These are phyloP conservation scores for Wallemia ichthyophaga DNA, from an alignment of 1,284 basidiomycete species.

Conservation along the genomic window DNA sequence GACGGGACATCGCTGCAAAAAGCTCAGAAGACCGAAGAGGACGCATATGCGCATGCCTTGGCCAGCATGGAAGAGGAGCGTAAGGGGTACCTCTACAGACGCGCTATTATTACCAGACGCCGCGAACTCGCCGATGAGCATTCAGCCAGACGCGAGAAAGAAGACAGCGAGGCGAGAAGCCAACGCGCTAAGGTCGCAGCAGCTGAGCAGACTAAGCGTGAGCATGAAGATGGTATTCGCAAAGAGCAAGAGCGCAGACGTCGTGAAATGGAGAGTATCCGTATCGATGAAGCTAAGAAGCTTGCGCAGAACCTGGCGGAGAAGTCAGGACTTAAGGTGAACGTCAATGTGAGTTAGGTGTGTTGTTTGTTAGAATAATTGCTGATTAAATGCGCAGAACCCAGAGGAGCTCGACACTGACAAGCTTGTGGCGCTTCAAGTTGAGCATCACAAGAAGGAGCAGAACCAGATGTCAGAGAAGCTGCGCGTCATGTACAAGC, in stretches of 20 bases:
- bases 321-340: constrained; percentile 57
- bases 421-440: constrained; percentile 65
- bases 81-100: constrained; percentile 38
- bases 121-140: constrained; percentile 69
- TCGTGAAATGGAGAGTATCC: constrained; percentile 53
- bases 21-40: constrained; percentile 11
- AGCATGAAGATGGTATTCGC: constrained; percentile 35
- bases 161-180: constrained; percentile 50
- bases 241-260: constrained; percentile 48
- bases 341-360: constrained; percentile 31
- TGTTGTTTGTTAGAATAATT: background rate
- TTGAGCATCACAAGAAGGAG: constrained; percentile 86
- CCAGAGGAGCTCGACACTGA: constrained; percentile 62
- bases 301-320: constrained; percentile 61
- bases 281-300: constrained; percentile 61
- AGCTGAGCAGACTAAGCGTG: constrained; percentile 35
- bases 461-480: constrained; percentile 65
- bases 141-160: constrained; percentile 58
- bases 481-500: constrained; percentile 56
- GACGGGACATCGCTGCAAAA: constrained; percentile 16
- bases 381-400: constrained; percentile 25
- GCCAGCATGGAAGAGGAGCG: constrained; percentile 29
- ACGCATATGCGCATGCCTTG: constrained; percentile 17
- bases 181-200: constrained; percentile 38
- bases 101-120: constrained; percentile 56